Evolutionary conservation across 2,329 filamentous ascomycete species (phyloP), one percentile per base, ranked within the genome.

Genomic region (Lasiodiplodia gonubiensis): DNA sequence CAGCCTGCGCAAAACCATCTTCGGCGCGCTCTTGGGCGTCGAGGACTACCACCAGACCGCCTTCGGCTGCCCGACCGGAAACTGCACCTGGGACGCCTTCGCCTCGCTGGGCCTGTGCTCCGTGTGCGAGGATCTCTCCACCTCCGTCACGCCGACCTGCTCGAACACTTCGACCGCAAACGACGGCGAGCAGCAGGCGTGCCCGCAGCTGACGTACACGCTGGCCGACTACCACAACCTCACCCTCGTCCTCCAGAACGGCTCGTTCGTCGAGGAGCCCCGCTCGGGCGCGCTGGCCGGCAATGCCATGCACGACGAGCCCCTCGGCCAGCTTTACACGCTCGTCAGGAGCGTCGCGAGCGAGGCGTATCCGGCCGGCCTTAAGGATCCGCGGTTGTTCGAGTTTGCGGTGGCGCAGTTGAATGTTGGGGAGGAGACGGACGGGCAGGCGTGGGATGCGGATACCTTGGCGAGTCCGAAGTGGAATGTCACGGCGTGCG

Each of bases 11-110:
- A 67, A 52, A 12, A 63, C 61, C 14, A 66, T 69, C 2, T 49
- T 46, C 49, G 65, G 66, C 27, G 68, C 61, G 30, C 25, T 69
- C 3, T 54, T 66, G 49, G 54, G 25, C 23, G 52, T 68, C 12
- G 37, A 66, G 16, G 61, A 61, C n/a, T 35, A 39, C 4, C 23
- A 61, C 18, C 46, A 39, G 11, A 23, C 68, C 2, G 46, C 33
- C 10, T 69, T 69, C 30, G 53, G 46, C 18, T 69, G 68, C 30
- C 25, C 35, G 16, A 69, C 68, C 3, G 68, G 66, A 0, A 63
- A 69, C 39, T 69, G 68, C 37, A 69, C 68, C 18, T 68, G 66
- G 68, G 57, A 66, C 16, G 53, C 60, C 25, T 69, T 69, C 35
- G 63, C 49, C 51, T 67, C 60, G 25, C 14, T 69, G 21, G 68